Evolutionary conservation across 108 stramenopile species (phyloP).

Genomic region (Fragilaria radians): DNA sequence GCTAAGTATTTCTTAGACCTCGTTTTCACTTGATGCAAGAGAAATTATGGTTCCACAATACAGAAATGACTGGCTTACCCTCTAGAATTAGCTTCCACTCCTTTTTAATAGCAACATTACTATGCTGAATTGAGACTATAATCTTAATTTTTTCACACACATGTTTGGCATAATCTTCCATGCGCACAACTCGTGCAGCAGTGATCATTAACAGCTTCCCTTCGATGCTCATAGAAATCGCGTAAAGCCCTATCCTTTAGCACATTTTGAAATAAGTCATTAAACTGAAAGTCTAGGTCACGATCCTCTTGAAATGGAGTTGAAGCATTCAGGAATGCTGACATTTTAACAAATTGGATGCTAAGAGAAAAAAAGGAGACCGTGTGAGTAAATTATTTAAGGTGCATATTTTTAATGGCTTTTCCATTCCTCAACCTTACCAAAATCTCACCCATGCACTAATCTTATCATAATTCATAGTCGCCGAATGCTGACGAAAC

Average conservation of each 20-base stretch:
- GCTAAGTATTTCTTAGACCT: no score
- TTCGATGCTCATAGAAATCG: constrained; percentile 22
- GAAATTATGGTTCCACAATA: no score
- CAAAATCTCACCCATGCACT: constrained; percentile 46
- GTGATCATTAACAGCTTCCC: constrained; percentile 5
- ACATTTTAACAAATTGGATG: background rate
- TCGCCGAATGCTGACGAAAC: constrained; percentile 55
- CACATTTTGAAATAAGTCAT: constrained; percentile 43
- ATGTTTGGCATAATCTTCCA: no score
- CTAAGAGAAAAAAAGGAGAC: background rate
- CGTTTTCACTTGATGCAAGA: no score
- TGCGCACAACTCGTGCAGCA: constrained; percentile 3
- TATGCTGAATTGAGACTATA: no score
- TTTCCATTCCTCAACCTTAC: constrained; percentile 22
- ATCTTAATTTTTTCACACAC: no score
- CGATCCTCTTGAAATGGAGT: constrained; percentile 16
- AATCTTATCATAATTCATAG: constrained; percentile 32
- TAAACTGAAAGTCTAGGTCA: constrained; percentile 30
- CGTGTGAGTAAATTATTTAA: background rate
- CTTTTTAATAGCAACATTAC: no score
- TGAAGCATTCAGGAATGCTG: background rate
- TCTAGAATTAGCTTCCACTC: no score
- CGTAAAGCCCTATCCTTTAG: constrained; percentile 47
- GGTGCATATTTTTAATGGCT: constrained; percentile 2
- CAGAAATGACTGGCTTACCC: no score